Evolutionary conservation across 78 protist species (phyloP).

Genomic region (Dictyostelium purpureum): DNA sequence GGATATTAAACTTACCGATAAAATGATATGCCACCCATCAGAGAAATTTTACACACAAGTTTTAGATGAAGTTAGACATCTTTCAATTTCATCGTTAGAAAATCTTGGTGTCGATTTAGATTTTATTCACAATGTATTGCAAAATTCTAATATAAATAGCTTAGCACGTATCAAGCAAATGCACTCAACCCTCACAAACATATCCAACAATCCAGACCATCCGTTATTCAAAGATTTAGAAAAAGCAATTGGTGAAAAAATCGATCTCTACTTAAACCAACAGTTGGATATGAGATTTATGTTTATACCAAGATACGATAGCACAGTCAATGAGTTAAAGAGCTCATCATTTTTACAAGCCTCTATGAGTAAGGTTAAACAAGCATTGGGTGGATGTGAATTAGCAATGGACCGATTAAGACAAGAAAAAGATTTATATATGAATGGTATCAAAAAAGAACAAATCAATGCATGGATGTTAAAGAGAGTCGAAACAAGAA

Average conservation of each 20-base stretch:
- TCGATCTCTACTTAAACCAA: conserved; percentile 6
- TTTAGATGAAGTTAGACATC: conserved; percentile 41
- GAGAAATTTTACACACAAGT: conserved; percentile 31
- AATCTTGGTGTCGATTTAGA: conserved; percentile 40
- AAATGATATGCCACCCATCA: conserved; percentile 26
- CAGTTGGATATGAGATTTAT: conserved; percentile 33
- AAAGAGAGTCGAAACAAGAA: conserved; percentile 32
- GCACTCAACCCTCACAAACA: neutral
- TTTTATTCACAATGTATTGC: neutral
- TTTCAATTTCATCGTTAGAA: neutral
- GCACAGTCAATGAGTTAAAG: conserved; percentile 1
- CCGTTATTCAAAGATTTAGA: conserved; percentile 45
- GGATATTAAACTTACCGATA: conserved; percentile 10
- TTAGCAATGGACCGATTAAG: conserved; percentile 11
- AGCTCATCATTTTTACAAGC: neutral
- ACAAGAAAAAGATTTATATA: neutral
- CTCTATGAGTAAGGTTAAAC: conserved; percentile 20
- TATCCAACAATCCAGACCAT: conserved; percentile 1
- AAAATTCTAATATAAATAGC: neutral
- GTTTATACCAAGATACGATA: conserved; percentile 62
- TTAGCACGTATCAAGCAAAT: neutral
- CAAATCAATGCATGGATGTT: conserved; percentile 71
- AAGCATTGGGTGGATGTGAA: conserved; percentile 41
- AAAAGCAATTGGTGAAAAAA: neutral
- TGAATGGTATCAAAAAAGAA: conserved; percentile 52